Conservation (phyloP, 2,329 filamentous ascomycete genomes). For the Verticillium klebahnii region DNA sequence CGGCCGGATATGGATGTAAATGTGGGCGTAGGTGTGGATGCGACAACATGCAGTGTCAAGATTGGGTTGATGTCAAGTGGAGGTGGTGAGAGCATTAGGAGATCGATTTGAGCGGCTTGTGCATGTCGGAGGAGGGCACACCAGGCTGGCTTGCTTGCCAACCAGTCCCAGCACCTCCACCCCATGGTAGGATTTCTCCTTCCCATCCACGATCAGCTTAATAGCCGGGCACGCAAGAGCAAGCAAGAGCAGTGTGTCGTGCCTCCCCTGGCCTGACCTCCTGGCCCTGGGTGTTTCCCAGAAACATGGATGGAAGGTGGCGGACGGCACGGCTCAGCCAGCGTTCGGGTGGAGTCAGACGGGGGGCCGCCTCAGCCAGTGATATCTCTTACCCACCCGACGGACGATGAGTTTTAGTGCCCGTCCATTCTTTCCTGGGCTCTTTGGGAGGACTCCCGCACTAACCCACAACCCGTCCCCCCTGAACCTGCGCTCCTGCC, state of each 20-base stretch:
- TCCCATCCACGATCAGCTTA: too few relatives aligned
- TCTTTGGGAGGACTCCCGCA: conserved; percentile 2
- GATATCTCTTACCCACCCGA: background rate
- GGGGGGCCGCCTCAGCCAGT: background rate
- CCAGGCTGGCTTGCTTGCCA: background rate
- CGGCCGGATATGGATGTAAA: background rate
- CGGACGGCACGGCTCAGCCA: background rate
- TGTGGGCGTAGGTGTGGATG: background rate
- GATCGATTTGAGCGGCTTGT: background rate
- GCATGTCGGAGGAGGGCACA: background rate
- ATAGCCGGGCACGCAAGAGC: background rate
- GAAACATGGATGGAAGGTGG: background rate
- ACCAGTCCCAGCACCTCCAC: background rate
- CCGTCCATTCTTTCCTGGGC: conserved; percentile 4
- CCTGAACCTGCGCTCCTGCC: background rate
- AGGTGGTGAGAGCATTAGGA: background rate
- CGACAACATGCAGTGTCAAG: background rate
- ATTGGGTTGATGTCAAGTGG: background rate
- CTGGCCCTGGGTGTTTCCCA: background rate
- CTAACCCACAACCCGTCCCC: background rate
- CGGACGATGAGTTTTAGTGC: conserved; percentile 4
- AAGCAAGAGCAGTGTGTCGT: background rate
- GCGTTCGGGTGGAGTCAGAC: background rate
- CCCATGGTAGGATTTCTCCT: background rate
- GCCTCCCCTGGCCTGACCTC: background rate